Conservation (phyloP, 2,329 filamentous ascomycete species). For the Cordyceps farinosa region DNA sequence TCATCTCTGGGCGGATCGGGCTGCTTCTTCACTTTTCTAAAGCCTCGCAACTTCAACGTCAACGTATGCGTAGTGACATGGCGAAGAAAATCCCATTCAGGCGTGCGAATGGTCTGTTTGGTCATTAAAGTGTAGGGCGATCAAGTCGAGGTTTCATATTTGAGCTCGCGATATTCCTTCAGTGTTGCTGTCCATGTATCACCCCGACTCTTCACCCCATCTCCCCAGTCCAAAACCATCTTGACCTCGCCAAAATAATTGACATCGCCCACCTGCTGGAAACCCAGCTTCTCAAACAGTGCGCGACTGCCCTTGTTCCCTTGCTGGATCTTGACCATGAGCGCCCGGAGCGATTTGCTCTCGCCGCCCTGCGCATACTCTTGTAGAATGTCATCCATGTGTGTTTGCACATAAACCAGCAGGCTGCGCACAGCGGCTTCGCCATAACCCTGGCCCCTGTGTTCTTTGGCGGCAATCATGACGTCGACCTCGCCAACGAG, state of each 20-base stretch:
- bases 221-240: slow-evolving; percentile 40
- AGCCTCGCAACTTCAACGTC: no score
- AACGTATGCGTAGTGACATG: no score
- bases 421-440: slow-evolving; percentile 63
- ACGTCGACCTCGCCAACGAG: slow-evolving; percentile 74
- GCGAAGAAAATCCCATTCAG: no score
- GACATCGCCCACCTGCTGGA: slow-evolving; percentile 46
- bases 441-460: slow-evolving; percentile 63
- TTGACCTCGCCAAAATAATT: slow-evolving; percentile 61
- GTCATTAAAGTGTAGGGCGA: no score
- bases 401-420: slow-evolving; percentile 60
- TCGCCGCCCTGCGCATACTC: slow-evolving; percentile 33
- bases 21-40: no score
- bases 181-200: slow-evolving; percentile 24
- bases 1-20: no score
- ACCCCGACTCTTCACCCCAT: slow-evolving; percentile 21
- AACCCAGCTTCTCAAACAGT: slow-evolving; percentile 51
- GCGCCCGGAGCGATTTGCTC: slow-evolving; percentile 36
- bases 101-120: no score
- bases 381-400: slow-evolving; percentile 51
- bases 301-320: slow-evolving; percentile 49
- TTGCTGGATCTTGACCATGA: slow-evolving; percentile 59
- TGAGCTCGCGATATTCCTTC: slow-evolving; percentile 10
- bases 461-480: slow-evolving; percentile 66
- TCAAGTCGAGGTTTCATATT: background rate